Evolutionary conservation across 768 basidiomycete genomes (phyloP), one percentile per base, ranked within the genome.

Genomic region (Trametes elegans): DNA sequence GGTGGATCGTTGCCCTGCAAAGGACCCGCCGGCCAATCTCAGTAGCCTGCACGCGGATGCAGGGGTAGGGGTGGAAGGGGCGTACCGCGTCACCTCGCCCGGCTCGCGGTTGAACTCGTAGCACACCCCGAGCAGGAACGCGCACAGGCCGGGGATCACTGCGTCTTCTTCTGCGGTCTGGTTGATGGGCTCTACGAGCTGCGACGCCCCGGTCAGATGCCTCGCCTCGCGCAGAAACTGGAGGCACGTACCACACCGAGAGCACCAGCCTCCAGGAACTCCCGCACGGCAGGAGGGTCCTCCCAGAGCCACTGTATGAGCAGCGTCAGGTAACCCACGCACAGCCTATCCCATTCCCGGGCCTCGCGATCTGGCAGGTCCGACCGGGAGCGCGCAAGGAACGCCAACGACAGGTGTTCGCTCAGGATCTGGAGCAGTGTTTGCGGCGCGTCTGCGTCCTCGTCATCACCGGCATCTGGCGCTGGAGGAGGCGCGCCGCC

Each of bases 231-330:
- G 19, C 19, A 13, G 43, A 16, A 21, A 34, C 26, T 11, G 16
- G 53, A 18, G 23, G 6, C 3, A 82, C 93, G 64, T 70, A 98
- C 95, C 64, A 94, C 85, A 49, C 91, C 88, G 44, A 99, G 72
- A 47, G 93, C 93, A 19, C 94, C 93, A 7, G 92, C 87, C 64
- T 91, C 86, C 59, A 99, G 74, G 65, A 98, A 96, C 66, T 91
- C 93, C 57, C 85, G 79, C 47, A 97, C 93, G 0, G 90, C 87
- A 48, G 77, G 81, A 0, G 94, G 85, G 63, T 97, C 95, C 64
- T 98, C 96, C 95, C 95, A 99, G 7, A 97, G 76, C 97, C 97
- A 99, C 58, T 94, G 92, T 4, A 83, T 78, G 28, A 99, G 76
- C 49, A 97, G 69, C 43, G 83, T 82, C 31, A 98, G 75, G 66